These are phyloP conservation scores for Aaosphaeria arxii DNA, from an alignment of 2,329 filamentous ascomycete species.

Conservation along the genomic window DNA sequence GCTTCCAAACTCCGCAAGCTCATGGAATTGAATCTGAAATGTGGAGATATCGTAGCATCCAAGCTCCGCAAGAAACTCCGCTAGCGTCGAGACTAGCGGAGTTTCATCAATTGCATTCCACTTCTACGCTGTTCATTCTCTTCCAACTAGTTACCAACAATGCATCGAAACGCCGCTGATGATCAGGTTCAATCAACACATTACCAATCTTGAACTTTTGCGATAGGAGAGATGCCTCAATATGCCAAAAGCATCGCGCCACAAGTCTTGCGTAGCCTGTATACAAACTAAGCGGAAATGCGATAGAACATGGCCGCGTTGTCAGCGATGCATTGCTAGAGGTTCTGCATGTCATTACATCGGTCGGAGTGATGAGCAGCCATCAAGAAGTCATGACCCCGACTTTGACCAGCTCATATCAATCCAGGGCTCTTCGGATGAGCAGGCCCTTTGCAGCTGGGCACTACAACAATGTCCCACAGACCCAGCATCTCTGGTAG, in stretches of 20 bases:
- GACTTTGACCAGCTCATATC: not conserved
- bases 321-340: slow-evolving; percentile 12
- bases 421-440: not conserved
- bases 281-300: slow-evolving; percentile 13
- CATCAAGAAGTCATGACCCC: not conserved
- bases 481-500: not conserved
- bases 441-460: not conserved
- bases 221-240: too few species aligned
- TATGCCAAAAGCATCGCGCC: slow-evolving; percentile 4
- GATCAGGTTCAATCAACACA: too few species aligned
- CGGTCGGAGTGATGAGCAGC: slow-evolving; percentile 1
- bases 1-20: too few species aligned
- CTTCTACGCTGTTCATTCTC: not conserved
- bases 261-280: slow-evolving; percentile 13
- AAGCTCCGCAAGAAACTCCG: too few species aligned
- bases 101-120: not conserved
- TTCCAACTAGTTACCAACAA: not conserved
- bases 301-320: slow-evolving; percentile 9
- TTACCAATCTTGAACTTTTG: too few species aligned
- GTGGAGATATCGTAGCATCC: too few species aligned
- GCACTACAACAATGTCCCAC: not conserved
- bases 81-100: not conserved
- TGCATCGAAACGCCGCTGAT: not conserved
- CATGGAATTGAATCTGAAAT: too few species aligned
- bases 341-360: slow-evolving; percentile 8